Evolutionary conservation across 2,329 filamentous ascomycete species (phyloP).

Genomic region (Penicillium sumatraense): DNA sequence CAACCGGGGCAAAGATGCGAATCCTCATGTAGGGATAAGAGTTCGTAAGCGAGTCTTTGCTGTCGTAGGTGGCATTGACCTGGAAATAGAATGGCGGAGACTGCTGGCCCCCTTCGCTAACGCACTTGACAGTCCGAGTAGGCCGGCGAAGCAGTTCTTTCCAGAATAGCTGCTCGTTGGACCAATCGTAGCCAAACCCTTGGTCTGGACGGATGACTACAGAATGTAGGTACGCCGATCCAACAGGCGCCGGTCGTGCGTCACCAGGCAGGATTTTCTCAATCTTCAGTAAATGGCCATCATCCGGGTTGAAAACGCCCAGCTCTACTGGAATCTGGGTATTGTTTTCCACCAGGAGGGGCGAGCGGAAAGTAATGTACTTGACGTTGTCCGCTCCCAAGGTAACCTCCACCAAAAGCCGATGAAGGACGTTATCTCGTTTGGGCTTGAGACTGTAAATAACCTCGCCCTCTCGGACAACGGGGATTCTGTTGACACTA

Average conservation of each 20-base stretch:
- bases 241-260: constrained; percentile 85
- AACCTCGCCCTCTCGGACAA: constrained; percentile 93
- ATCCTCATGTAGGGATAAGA: constrained; percentile 94
- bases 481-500: constrained; percentile 80
- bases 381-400: constrained; percentile 96
- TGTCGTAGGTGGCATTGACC: constrained; percentile 83
- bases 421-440: constrained; percentile 82
- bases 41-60: constrained; percentile 78
- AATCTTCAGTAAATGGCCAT: constrained; percentile 92
- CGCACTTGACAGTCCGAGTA: constrained; percentile 85
- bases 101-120: constrained; percentile 78
- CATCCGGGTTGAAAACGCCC: constrained; percentile 83
- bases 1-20: constrained; percentile 87
- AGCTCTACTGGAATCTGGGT: constrained; percentile 96
- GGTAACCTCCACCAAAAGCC: constrained; percentile 87
- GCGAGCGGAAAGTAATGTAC: constrained; percentile 93
- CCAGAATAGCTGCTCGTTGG: constrained; percentile 88
- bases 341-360: constrained; percentile 89
- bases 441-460: constrained; percentile 88
- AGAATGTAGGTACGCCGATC: constrained; percentile 87
- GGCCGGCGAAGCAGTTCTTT: constrained; percentile 83
- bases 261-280: constrained; percentile 96
- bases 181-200: constrained; percentile 97
- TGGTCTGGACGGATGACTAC: constrained; percentile 88
- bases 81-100: constrained; percentile 93